Base-by-base conservation (phyloP, 164 flowering plant species). In the Aristolochia californica region DNA sequence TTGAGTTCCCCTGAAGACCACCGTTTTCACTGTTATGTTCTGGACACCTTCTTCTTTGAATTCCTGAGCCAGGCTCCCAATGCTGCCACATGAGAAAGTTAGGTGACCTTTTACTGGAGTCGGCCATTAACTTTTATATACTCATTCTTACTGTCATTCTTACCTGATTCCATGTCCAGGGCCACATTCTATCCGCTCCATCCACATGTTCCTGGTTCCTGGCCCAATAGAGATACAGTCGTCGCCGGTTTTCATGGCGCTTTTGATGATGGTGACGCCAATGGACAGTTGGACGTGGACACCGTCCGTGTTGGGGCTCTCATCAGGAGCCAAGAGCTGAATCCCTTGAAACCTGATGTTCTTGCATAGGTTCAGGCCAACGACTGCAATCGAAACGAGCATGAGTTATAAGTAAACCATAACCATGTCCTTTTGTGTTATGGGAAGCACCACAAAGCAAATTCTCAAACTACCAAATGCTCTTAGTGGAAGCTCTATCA, bases 31-130 rank as follows among this genome's bases (percentile, higher is more conserved):
- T 21, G 89, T 86, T 66, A 88, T 79, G 49, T 81, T 81, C 48
- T 75, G 68, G 13, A 89, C 97, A 0, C 95, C 95, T 18, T 59
- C 63, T 61, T 89, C 97, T 0, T 75, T 34, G 5, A 34, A 0
- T 0, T 62, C 70, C 73, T 76, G 75, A 0, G 77, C 97, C 0
- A 88, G 71, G 59, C 97, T 88, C 14, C 97, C 95, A 49, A 83
- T 81, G 70, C 96, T 83, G 77, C 64, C 45, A 54, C 5, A 17
- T 43, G 53, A 20, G 2, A 26, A 17, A 53, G 18, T 57, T n/a
- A n/a, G n/a, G n/a, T n/a, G n/a, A n/a, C n/a, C n/a, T n/a, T n/a
- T n/a, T n/a, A n/a, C n/a, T n/a, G n/a, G n/a, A n/a, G n/a, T n/a
- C n/a, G n/a, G n/a, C n/a, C n/a, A n/a, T n/a, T n/a, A n/a, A n/a